phyloP scores from a whole-genome alignment of 805 yeast species.

The Suhomyces vadensis region DNA sequence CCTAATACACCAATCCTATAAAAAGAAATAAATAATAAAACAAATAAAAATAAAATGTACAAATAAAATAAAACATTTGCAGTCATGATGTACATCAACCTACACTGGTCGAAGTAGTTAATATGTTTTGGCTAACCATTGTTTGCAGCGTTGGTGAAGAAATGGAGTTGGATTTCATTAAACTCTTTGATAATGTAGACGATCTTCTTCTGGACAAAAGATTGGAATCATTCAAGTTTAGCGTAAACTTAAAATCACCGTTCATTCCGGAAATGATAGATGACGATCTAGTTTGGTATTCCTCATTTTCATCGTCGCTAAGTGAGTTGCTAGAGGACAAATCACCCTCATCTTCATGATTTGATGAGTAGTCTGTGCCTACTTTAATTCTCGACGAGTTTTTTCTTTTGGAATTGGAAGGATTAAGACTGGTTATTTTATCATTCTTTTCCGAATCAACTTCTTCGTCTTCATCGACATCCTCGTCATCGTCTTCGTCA shows the following conservation, averaged over 20 bases:
- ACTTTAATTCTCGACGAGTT: constrained; percentile 7
- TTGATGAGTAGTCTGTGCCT: background rate
- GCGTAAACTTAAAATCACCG: constrained; percentile 52
- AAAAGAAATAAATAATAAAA: background rate
- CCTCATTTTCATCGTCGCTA: constrained; percentile 17
- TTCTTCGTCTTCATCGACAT: constrained; percentile 17
- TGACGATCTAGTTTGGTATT: constrained; percentile 39
- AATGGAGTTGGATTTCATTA: constrained; percentile 10
- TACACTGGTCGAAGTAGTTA: constrained; percentile 3
- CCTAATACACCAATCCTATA: constrained; percentile 3
- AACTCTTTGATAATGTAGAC: constrained; percentile 19
- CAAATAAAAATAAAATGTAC: constrained; percentile 1
- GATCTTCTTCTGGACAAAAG: constrained; percentile 57
- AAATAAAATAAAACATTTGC: background rate
- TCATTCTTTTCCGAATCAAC: constrained; percentile 14
- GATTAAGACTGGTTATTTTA: constrained; percentile 13
- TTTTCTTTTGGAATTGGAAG: constrained; percentile 6
- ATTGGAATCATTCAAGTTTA: constrained; percentile 65
- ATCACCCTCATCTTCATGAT: constrained; percentile 12
- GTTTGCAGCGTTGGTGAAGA: constrained; percentile 2
- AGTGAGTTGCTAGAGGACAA: constrained; percentile 13
- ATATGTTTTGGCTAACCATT: background rate
- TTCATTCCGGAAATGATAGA: constrained; percentile 40
- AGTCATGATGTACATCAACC: background rate
- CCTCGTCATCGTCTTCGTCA: constrained; percentile 16